Base-by-base conservation (phyloP, 2,329 filamentous ascomycete genomes). In the Penicillium sp. region DNA sequence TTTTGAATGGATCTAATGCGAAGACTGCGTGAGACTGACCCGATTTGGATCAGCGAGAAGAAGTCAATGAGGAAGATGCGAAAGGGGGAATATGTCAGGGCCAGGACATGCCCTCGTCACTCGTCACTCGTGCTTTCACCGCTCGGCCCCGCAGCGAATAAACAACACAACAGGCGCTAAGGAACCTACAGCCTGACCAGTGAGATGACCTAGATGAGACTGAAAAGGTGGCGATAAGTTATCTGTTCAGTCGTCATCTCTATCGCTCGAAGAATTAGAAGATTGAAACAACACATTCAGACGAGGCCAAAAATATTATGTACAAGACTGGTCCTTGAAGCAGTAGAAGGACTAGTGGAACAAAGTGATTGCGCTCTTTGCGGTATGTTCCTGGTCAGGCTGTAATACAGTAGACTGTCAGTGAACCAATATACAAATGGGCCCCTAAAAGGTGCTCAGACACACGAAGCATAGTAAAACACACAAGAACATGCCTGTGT, bases 71-170 rank as follows among this genome's bases (percentile, higher is more conserved):
- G 38, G 42, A 56, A 23, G 36, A 42, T 26, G 24, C 5, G 33
- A 44, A 31, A 21, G 6, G 10, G 21, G 36, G 18, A 16, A 36
- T 16, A 18, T 36, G 15, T 6, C 33, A 18, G 33, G 33, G 24
- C 24, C 24, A 26, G 24, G 24, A 7, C 7, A 29, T 29, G 28
- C 28, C 28, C 28, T 29, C 28, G 28, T 29, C 28, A 5, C 28
- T 29, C 28, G 28, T 29, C 28, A 29, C 28, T n/a, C 2, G 36
- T 10, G 9, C 36, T 21, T 53, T 57, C 54, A 61, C 59, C 59
- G 59, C 57, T 61, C 46, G 52, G 55, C 57, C 59, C 59, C 59
- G 59, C 59, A 56, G 49, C 44, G 31, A 49, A 48, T 45, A 42
- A 42, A 41, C 38, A 41, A n/a, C 34, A 16, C 23, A 42, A 26